Conservation (phyloP, 148 eudicot genomes). For the Rhododendron ovatum region DNA sequence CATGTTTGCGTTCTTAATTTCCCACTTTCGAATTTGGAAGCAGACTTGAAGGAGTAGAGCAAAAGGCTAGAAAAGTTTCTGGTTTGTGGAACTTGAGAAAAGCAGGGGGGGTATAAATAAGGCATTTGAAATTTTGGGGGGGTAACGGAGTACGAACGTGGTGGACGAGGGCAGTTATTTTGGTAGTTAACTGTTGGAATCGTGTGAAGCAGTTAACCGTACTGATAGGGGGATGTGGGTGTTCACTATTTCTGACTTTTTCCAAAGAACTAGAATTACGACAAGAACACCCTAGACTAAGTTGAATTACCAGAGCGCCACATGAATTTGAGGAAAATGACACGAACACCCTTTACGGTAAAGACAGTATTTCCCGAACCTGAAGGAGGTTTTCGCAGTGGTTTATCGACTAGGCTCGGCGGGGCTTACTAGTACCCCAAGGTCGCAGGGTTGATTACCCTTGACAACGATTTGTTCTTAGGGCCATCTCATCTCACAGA, state of each 20-base stretch:
- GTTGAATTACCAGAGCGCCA: background rate
- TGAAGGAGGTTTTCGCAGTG: background rate
- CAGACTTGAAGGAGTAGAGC: background rate
- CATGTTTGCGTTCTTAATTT: slow-evolving; percentile 7
- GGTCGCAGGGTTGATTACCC: no score
- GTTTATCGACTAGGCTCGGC: background rate
- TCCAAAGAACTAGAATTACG: background rate
- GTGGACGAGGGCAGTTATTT: slow-evolving; percentile 6
- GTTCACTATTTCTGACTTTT: background rate
- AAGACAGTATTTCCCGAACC: no score
- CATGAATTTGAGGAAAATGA: background rate
- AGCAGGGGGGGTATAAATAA: background rate
- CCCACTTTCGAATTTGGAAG: background rate
- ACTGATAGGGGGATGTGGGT: background rate
- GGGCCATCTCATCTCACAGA: no score
- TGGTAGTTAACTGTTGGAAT: background rate
- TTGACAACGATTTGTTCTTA: no score
- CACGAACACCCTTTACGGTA: background rate
- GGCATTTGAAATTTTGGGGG: background rate
- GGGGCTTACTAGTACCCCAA: no score
- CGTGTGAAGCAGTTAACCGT: background rate
- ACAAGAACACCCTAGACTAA: background rate
- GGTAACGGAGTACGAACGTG: background rate
- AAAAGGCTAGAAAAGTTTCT: background rate
- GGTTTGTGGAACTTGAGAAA: background rate